Base-by-base conservation (phyloP, 2,329 filamentous ascomycete genomes). In the Fusarium fujikuroi region DNA sequence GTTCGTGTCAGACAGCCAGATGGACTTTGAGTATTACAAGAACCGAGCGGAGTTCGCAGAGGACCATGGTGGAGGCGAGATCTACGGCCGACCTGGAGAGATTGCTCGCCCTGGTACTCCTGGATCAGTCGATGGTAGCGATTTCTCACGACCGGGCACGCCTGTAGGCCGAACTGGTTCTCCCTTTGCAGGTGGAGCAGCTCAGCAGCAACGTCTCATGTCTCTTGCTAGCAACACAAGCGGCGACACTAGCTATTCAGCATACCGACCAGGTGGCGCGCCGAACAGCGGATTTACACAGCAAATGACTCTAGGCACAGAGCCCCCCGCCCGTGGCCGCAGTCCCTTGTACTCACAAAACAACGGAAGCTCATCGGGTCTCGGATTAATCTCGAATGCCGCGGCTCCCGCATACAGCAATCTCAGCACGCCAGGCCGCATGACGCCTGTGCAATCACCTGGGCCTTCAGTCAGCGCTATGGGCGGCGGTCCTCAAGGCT, bases 11-110 rank as follows among this genome's bases (percentile, higher is more conserved):
- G 95, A 98, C 77, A 89, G 89, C 61, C 91, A 94, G 54, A 91
- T 97, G 81, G 95, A 97, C 80, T 97, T 97, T 79, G 91, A 94
- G 69, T 95, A 94, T 83, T 98, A 92, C 87, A 98, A 97, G 83
- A 92, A 97, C 81, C 88, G 94, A 3, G 89, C 93, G 5, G 95
- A 98, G 75, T 98, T 98, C 82, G 91, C 91, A 3, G 92, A 95
- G 16, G 93, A 96, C 61, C 92, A 95, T 74, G 94, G 94, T n/a
- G 95, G 93, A 9, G 93, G 92, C 28, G 88, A 90, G 37, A 85
- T 92, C 11, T 92, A 89, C 70, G 92, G 92, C 7, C 86, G 84
- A 19, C 82, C 87, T 4, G 83, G 85, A 30, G 92, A 93, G 69
- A 83, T 91, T 5, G 81, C 87, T 21, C 86, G 92, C 3, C 88